A percentile compares a stretch with the other conserved stretches of the same genome.
phyloP scores from a whole-genome alignment of 768 basidiomycete species.

The Tylopilus plumbeoviolaceoides region DNA sequence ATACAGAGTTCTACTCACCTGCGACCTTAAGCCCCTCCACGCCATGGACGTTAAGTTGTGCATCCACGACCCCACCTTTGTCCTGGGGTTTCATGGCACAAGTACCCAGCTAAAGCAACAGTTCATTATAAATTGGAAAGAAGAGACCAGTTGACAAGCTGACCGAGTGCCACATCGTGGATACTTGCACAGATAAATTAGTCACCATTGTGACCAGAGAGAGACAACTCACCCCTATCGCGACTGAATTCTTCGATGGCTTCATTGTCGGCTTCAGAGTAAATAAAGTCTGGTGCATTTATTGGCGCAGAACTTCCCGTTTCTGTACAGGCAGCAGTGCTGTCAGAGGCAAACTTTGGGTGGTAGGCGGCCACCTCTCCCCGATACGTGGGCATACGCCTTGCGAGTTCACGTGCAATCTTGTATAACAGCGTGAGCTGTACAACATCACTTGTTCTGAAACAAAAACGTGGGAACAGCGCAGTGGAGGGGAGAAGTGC shows the following conservation, averaged over 20 bases:
- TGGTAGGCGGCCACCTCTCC: conserved; percentile 17
- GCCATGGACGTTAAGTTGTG: conserved; percentile 59
- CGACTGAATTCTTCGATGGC: conserved; percentile 29
- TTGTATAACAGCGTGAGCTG: conserved; percentile 44
- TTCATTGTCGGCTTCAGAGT: conserved; percentile 33
- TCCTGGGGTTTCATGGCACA: conserved; percentile 66
- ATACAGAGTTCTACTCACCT: conserved; percentile 30
- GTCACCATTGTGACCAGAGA: neutral
- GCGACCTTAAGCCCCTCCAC: conserved; percentile 57
- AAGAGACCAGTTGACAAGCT: neutral
- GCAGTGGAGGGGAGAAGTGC: neutral
- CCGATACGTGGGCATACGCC: conserved; percentile 43
- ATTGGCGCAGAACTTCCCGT: conserved; percentile 18
- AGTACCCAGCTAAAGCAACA: conserved; percentile 48
- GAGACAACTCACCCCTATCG: conserved; percentile 5
- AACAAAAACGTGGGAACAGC: no score
- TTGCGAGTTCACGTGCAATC: conserved; percentile 46
- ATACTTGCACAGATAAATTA: neutral
- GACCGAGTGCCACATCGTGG: conserved; percentile 15
- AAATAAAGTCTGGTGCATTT: conserved; percentile 30
- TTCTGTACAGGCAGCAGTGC: conserved; percentile 26
- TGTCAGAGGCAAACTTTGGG: conserved; percentile 29
- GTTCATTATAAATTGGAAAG: neutral
- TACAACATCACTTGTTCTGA: conserved; percentile 13
- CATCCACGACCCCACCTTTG: conserved; percentile 60